These are phyloP conservation scores for Artemisia argyi DNA, from an alignment of 129 eudicot species.

Conservation along the genomic window DNA sequence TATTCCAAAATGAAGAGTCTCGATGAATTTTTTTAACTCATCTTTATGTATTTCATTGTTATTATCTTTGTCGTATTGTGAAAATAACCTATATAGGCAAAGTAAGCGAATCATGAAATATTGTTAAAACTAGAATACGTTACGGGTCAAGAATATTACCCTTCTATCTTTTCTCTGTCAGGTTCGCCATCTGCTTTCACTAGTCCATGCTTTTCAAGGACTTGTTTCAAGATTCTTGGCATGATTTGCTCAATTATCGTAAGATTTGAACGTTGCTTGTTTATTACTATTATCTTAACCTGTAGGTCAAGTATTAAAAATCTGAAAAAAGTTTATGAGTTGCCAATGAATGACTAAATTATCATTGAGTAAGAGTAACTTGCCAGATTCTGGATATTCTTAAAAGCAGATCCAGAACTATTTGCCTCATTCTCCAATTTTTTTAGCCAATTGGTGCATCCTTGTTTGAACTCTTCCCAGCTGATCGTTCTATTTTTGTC, in stretches of 20 bases:
- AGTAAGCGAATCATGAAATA: not conserved
- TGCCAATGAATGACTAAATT: not conserved
- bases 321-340: not conserved
- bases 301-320: not conserved
- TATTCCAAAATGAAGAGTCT: conserved; percentile 7
- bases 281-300: conserved; percentile 5
- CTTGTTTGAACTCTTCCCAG: conserved; percentile 5
- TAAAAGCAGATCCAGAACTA: not conserved
- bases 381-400: conserved; percentile 5
- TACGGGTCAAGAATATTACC: not conserved
- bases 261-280: not conserved
- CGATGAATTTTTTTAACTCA: conserved; percentile 3
- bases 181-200: conserved; percentile 10
- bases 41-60: not conserved
- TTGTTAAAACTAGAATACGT: not conserved
- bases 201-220: conserved; percentile 15
- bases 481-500: conserved; percentile 18
- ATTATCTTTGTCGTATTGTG: not conserved
- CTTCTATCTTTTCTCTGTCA: conserved; percentile 3
- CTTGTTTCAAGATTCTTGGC: conserved; percentile 26
- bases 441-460: conserved; percentile 18
- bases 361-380: not conserved
- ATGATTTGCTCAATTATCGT: conserved; percentile 15
- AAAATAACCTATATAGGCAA: conserved; percentile 6
- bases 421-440: conserved; percentile 15